These are phyloP conservation scores for Wickerhamiella musiphila DNA, from an alignment of 805 yeast genomes.

Conservation along the genomic window DNA sequence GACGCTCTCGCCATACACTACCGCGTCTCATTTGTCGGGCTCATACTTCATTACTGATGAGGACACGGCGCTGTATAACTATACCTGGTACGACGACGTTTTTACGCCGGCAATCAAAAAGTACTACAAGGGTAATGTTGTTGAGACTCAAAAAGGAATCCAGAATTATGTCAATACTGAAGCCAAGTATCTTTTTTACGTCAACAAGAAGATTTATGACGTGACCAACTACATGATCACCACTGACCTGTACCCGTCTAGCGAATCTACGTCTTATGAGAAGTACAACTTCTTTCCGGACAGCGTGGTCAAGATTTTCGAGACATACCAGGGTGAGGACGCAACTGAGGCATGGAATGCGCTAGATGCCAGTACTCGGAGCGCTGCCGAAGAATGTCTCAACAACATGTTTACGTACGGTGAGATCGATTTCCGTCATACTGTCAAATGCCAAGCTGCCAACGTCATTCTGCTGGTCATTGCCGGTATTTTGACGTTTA, in stretches of 20 bases:
- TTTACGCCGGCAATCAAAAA: constrained; percentile 22
- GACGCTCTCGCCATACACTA: constrained; percentile 16
- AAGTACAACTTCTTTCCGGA: constrained; percentile 23
- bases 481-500: constrained; percentile 23
- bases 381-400: constrained; percentile 20
- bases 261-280: constrained; percentile 11
- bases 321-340: constrained; percentile 22
- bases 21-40: constrained; percentile 22
- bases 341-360: constrained; percentile 19
- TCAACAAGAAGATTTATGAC: constrained; percentile 23
- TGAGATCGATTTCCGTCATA: constrained; percentile 22
- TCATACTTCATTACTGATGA: constrained; percentile 14
- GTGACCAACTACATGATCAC: constrained; percentile 24
- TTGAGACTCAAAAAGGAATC: constrained; percentile 18
- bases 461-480: constrained; percentile 24
- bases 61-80: constrained; percentile 21
- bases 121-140: constrained; percentile 24
- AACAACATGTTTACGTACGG: constrained; percentile 23
- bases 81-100: constrained; percentile 22
- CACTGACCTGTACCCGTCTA: constrained; percentile 14
- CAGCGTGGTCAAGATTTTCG: constrained; percentile 19
- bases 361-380: constrained; percentile 15
- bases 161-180: constrained; percentile 13
- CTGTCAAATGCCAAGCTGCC: constrained; percentile 26
- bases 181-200: constrained; percentile 18